Conservation (phyloP, 176 grass and related monocot species). For the Thinopyrum elongatum region DNA sequence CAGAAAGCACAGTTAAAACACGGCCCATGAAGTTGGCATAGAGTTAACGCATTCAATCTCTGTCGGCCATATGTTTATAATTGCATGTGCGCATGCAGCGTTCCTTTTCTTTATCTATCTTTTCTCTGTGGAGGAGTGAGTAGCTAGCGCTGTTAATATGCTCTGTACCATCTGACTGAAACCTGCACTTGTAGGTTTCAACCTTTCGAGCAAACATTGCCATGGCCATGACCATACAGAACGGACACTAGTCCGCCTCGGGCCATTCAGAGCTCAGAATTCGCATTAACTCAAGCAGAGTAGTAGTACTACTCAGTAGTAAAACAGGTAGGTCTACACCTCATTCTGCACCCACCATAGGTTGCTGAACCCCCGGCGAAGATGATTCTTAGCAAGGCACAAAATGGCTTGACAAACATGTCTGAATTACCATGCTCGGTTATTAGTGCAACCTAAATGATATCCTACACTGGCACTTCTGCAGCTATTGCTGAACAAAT, state of each 20-base stretch:
- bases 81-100: slow-evolving; percentile 6
- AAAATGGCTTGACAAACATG: not conserved
- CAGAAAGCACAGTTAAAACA: not conserved
- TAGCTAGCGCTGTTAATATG: slow-evolving; percentile 8
- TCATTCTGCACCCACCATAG: not conserved
- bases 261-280: slow-evolving; percentile 17
- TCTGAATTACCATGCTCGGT: slow-evolving; percentile 9
- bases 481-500: not conserved
- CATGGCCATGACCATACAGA: not conserved
- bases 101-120: not conserved
- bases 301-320: too few relatives aligned
- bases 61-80: not conserved
- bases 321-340: not conserved
- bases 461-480: not conserved
- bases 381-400: not conserved
- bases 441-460: not conserved
- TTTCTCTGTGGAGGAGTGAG: not conserved
- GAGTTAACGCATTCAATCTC: not conserved
- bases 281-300: not conserved
- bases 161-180: slow-evolving; percentile 14
- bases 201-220: slow-evolving; percentile 1
- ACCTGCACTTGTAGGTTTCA: not conserved
- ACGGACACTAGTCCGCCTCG: not conserved
- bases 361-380: not conserved
- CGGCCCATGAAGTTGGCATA: not conserved